phyloP scores from a whole-genome alignment of 345 rosid genomes.

The Eucalyptus sp. region DNA sequence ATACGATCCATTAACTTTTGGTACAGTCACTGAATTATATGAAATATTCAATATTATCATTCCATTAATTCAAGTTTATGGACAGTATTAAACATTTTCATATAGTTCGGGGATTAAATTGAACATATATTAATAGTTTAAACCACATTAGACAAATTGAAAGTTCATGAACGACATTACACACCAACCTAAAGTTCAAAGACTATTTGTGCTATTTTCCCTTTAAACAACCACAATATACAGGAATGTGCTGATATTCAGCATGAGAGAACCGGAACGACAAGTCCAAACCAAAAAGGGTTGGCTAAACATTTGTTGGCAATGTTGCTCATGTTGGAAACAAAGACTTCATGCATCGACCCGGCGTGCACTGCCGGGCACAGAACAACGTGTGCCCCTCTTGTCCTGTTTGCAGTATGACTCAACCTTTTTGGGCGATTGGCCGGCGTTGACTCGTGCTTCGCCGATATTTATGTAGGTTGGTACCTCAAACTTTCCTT shows the following conservation, averaged over 20 bases:
- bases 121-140: too few relatives aligned
- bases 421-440: too few relatives aligned
- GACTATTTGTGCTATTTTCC: too few relatives aligned
- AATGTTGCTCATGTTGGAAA: not conserved
- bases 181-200: too few relatives aligned
- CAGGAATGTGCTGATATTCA: not conserved
- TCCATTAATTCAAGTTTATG: too few relatives aligned
- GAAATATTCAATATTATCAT: too few relatives aligned
- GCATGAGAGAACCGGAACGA: not conserved
- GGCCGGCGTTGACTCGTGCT: not conserved
- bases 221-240: not conserved
- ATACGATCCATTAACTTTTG: too few relatives aligned
- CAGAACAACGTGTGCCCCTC: not conserved
- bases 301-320: not conserved
- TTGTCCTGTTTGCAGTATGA: not conserved
- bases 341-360: not conserved
- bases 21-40: too few relatives aligned
- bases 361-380: not conserved
- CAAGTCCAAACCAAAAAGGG: not conserved
- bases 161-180: rapidly evolving
- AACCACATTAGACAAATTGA: not conserved
- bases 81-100: too few relatives aligned
- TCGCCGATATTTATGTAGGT: not conserved
- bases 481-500: not conserved
- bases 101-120: not conserved